Evolutionary conservation across 495 filamentous ascomycete genomes (phyloP).

Genomic region (Penicillium pancosmium): DNA sequence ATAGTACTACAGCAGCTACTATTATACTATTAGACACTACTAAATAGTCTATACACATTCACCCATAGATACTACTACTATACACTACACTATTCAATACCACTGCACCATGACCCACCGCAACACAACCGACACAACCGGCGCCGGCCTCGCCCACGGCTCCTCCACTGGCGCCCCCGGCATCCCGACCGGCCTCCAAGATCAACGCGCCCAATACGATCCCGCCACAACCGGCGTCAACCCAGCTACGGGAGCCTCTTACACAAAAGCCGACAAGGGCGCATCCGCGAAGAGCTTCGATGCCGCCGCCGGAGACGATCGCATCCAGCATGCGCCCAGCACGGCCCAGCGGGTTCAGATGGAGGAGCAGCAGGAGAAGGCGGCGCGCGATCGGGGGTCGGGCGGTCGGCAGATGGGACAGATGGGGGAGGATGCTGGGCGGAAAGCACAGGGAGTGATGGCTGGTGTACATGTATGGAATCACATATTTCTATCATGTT

Average conservation of each 20-base stretch:
- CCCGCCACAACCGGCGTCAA: slow-evolving; percentile 27
- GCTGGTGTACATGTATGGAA: slow-evolving; percentile 42
- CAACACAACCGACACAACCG: slow-evolving; percentile 1
- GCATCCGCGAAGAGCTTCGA: slow-evolving; percentile 15
- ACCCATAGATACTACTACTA: too few relatives aligned
- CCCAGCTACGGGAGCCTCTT: slow-evolving; percentile 30
- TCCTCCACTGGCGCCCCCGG: slow-evolving; percentile 39
- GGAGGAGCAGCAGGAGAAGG: slow-evolving; percentile 12
- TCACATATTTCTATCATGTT: slow-evolving; percentile 3
- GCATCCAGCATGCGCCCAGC: slow-evolving; percentile 19
- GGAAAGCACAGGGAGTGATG: slow-evolving; percentile 26
- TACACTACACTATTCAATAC: too few relatives aligned
- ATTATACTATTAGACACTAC: too few relatives aligned
- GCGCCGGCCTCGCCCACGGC: slow-evolving; percentile 16
- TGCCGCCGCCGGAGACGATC: slow-evolving; percentile 12
- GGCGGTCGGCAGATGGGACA: background rate
- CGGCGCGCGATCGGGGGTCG: background rate
- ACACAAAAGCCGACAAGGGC: slow-evolving; percentile 9
- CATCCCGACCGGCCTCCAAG: slow-evolving; percentile 18
- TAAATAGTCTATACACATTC: too few relatives aligned
- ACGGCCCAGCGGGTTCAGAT: slow-evolving; percentile 20
- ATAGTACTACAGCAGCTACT: too few relatives aligned
- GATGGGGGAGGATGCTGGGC: slow-evolving; percentile 13
- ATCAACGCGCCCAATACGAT: slow-evolving; percentile 28
- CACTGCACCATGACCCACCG: background rate